phyloP scores from a whole-genome alignment of 495 filamentous ascomycete genomes.

The Glarea lozoyensis region DNA sequence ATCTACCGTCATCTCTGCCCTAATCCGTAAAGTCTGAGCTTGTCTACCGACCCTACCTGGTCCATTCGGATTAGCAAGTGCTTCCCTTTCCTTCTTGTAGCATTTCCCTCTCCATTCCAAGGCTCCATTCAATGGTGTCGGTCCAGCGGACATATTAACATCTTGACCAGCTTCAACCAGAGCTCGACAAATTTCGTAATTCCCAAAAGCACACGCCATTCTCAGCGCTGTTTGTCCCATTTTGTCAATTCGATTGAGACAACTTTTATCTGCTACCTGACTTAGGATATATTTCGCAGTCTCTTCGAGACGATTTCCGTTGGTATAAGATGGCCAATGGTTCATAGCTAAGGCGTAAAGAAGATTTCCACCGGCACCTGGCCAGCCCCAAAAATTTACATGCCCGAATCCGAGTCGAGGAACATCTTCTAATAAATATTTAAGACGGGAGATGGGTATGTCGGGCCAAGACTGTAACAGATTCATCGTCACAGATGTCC shows the following conservation, averaged over 20 bases:
- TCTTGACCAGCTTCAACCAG: background rate
- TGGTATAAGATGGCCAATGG: background rate
- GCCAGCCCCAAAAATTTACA: background rate
- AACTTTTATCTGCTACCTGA: background rate
- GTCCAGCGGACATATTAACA: background rate
- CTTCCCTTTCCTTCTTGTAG: background rate
- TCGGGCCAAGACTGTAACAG: background rate
- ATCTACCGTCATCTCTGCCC: background rate
- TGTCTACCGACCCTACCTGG: background rate
- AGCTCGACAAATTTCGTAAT: background rate
- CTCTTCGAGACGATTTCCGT: background rate
- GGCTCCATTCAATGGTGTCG: background rate
- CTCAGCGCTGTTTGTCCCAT: background rate
- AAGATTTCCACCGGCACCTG: background rate
- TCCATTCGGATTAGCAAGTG: background rate
- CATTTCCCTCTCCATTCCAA: background rate
- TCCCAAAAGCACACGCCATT: background rate
- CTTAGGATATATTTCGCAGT: background rate
- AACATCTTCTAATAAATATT: background rate
- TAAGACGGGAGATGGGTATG: background rate
- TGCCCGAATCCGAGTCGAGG: background rate
- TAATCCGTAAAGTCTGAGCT: background rate
- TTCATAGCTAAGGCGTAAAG: background rate
- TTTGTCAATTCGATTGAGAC: background rate
- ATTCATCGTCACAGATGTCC: background rate